phyloP scores from a whole-genome alignment of 768 basidiomycete species.

The Mycena chlorophos region DNA sequence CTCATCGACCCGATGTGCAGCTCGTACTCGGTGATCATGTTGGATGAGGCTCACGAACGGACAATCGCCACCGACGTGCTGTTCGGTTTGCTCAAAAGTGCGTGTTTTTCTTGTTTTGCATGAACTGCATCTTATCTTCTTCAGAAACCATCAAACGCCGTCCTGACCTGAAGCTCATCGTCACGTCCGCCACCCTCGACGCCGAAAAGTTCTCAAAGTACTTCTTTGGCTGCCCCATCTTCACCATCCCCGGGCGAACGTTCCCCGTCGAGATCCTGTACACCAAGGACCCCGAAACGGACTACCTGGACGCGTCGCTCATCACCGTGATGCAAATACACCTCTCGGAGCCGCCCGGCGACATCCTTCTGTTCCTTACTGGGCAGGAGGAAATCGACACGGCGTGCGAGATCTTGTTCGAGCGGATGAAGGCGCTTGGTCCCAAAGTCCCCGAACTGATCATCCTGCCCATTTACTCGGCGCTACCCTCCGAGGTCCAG shows the following conservation, averaged over 20 bases:
- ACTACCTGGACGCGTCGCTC: slow-evolving; percentile 96
- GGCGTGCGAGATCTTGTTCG: slow-evolving; percentile 92
- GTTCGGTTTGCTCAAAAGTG: slow-evolving; percentile 93
- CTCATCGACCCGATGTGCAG: slow-evolving; percentile 93
- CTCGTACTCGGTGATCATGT: slow-evolving; percentile 92
- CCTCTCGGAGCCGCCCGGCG: slow-evolving; percentile 95
- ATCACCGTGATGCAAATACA: slow-evolving; percentile 99
- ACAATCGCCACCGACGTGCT: slow-evolving; percentile 98
- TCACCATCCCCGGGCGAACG: slow-evolving; percentile 99
- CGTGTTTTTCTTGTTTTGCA: slow-evolving; percentile 23
- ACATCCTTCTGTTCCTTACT: slow-evolving; percentile 94
- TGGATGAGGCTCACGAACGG: slow-evolving; percentile 98
- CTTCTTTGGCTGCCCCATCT: slow-evolving; percentile 98
- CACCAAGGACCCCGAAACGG: slow-evolving; percentile 96
- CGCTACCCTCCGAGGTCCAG: slow-evolving; percentile 96
- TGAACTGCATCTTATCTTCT: neutral
- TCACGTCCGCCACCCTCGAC: slow-evolving; percentile 98
- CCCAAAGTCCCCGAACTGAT: slow-evolving; percentile 98
- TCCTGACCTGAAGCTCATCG: slow-evolving; percentile 95
- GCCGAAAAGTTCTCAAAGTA: slow-evolving; percentile 99
- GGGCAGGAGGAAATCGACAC: slow-evolving; percentile 99
- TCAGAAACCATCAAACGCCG: slow-evolving; percentile 92
- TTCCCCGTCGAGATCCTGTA: slow-evolving; percentile 98
- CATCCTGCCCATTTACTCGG: slow-evolving; percentile 97
- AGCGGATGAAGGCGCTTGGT: slow-evolving; percentile 98